Conservation (phyloP, 176 grass and related monocot genomes). For the Ensete glaucum region DNA sequence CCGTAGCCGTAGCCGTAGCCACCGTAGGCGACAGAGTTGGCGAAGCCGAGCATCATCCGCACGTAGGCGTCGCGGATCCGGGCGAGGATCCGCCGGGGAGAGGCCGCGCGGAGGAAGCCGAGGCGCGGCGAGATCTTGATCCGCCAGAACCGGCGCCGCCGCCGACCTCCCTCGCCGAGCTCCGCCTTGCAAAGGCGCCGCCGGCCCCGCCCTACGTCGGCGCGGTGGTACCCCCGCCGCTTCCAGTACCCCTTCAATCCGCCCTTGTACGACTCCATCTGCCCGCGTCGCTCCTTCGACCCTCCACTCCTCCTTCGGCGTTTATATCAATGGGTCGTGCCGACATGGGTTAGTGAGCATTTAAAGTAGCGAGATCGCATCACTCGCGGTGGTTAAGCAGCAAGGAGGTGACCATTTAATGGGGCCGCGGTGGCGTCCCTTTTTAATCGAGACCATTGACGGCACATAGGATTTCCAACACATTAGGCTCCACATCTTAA, state of each 20-base stretch:
- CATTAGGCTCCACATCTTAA: too few species aligned
- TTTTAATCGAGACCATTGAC: not conserved
- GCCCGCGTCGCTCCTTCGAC: not conserved
- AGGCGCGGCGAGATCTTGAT: conserved; percentile 6
- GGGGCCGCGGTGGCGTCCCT: not conserved
- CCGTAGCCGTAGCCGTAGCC: not conserved
- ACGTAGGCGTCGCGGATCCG: conserved; percentile 57
- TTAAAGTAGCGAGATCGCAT: too few species aligned
- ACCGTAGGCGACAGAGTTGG: conserved; percentile 15
- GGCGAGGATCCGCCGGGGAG: conserved; percentile 26
- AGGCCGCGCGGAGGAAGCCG: not conserved
- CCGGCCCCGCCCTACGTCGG: not conserved
- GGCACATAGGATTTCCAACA: not conserved
- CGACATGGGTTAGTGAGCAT: too few species aligned
- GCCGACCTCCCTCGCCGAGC: conserved; percentile 24
- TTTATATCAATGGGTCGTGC: too few species aligned
- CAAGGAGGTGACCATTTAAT: not conserved
- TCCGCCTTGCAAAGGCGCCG: conserved; percentile 13
- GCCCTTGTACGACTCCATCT: conserved; percentile 10
- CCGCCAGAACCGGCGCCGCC: conserved; percentile 23
- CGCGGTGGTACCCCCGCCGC: conserved; percentile 30
- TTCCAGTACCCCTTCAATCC: conserved; percentile 22
- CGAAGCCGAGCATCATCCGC: conserved; percentile 41
- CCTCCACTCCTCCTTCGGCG: too few species aligned
- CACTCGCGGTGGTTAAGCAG: too few species aligned